phyloP scores from a whole-genome alignment of 2,329 filamentous ascomycete genomes.

The Ophiostoma pallidulum region DNA sequence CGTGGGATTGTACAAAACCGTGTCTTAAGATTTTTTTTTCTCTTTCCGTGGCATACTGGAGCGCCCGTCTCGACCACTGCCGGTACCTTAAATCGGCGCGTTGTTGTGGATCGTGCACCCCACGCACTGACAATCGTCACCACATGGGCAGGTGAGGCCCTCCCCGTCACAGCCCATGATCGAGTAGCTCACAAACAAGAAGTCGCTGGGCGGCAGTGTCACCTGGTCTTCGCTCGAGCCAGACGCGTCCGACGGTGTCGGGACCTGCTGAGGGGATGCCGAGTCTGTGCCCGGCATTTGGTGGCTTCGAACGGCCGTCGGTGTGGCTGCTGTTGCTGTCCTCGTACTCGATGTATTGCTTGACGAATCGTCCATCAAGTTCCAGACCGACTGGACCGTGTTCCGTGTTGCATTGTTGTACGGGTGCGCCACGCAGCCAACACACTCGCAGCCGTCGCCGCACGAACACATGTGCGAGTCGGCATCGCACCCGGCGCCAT shows the following conservation, averaged over 20 bases:
- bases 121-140: conserved; percentile 56
- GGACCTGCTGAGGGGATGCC: conserved; percentile 28
- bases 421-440: conserved; percentile 19
- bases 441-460: conserved; percentile 19
- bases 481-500: background rate
- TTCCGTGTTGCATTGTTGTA: conserved; percentile 18
- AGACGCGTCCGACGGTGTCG: conserved; percentile 39
- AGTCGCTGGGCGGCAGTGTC: conserved; percentile 40
- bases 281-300: background rate
- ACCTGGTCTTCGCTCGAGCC: conserved; percentile 41
- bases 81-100: too few relatives aligned
- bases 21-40: too few relatives aligned
- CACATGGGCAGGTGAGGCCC: conserved; percentile 44
- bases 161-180: conserved; percentile 18
- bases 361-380: conserved; percentile 13
- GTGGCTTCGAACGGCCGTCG: background rate
- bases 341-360: background rate
- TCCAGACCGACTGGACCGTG: conserved; percentile 17
- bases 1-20: too few relatives aligned
- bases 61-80: too few relatives aligned
- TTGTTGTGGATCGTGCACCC: conserved; percentile 59
- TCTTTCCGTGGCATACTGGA: too few relatives aligned
- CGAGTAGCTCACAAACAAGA: conserved; percentile 43
- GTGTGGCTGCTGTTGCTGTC: background rate
- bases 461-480: conserved; percentile 18